Base-by-base conservation (phyloP, 2,329 filamentous ascomycete species). In the Proliferodiscus dingleyae region DNA sequence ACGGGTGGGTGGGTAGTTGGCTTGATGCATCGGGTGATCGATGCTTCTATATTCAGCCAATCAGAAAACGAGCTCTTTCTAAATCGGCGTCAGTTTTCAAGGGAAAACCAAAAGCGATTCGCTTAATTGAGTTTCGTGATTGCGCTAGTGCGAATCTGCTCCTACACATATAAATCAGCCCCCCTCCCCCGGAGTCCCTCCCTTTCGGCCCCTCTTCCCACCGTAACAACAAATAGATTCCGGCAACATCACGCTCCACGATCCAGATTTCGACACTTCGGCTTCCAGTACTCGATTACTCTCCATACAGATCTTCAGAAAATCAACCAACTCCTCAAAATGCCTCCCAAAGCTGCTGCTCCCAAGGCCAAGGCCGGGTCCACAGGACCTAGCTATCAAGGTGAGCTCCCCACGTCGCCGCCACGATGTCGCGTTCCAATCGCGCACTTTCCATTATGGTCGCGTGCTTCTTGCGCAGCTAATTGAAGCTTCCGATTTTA, bases 331-430 rank as follows among this genome's bases (percentile, higher is more conserved):
- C 43, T 41, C 46, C 37, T 61, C 62, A 72, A 60, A 61, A 85
- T 85, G 81, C 72, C 80, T 75, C 77, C 80, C 60, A 85, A 84
- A 74, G 81, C 82, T 69, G 58, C 74, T 59, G 71, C 76, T 57
- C 58, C 71, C 61, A 81, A 81, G 73, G 79, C 81, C 71, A 82
- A 82, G 73, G 80, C 81, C 71, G 69, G 73, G 55, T 66, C 71
- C 57, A 65, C 70, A 53, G 81, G 85, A 71, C 74, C 75, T 59
- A 78, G 50, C 59, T 86, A 85, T 71, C 78, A 78, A 71, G 81
- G 83, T 84, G 69, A 64, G 75, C 48, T 71, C 61, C 64, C 54
- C 49, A 23, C 42, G 49, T 51, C 65, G 64, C 61, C 48, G 65
- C 64, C 51, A 64, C 66, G 59, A 67, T 63, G 66, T 78, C 71